Percentiles rank a stretch among this genome's conserved stretches.
These are phyloP conservation scores for Gonapodya prolifera DNA, from an alignment of 192 early-diverging fungal species.

Conservation along the genomic window DNA sequence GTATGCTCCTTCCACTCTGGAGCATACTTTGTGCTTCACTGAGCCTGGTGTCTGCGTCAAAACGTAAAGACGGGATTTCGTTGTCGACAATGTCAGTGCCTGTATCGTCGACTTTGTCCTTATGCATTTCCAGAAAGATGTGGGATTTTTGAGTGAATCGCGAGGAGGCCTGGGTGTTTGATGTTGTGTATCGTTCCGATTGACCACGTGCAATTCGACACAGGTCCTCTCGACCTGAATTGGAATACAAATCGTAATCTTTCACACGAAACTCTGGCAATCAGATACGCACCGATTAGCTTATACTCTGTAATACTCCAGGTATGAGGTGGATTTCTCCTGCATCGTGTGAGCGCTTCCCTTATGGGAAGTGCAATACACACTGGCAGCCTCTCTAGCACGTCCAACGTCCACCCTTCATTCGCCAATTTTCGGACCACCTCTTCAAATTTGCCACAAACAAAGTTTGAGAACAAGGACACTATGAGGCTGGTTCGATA, in stretches of 20 bases:
- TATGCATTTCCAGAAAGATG: conserved; percentile 15
- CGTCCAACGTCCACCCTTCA: conserved; percentile 13
- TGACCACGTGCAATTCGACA: conserved; percentile 1
- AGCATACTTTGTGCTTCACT: conserved; percentile 36
- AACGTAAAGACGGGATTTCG: conserved; percentile 40
- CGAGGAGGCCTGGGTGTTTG: conserved; percentile 10
- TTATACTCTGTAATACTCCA: conserved; percentile 25
- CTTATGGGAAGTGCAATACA: conserved; percentile 36
- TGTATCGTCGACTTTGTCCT: conserved; percentile 9
- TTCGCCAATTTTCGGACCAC: conserved; percentile 27
- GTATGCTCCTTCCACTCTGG: conserved; percentile 22
- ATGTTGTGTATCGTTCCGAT: not conserved
- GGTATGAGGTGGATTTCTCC: conserved; percentile 23
- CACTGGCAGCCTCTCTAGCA: conserved; percentile 36
- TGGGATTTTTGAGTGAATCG: conserved; percentile 7
- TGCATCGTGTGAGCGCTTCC: conserved; percentile 37
- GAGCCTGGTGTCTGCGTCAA: conserved; percentile 36
- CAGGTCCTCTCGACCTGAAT: conserved; percentile 16
- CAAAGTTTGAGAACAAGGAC: conserved; percentile 13
- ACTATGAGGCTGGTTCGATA: conserved; percentile 13
- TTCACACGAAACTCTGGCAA: conserved; percentile 2
- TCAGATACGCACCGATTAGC: conserved; percentile 30
- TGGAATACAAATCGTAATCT: conserved; percentile 3
- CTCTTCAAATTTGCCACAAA: conserved; percentile 12
- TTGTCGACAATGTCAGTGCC: not conserved